Conservation (phyloP, 768 basidiomycete genomes). For the Polyporus arcularius region DNA sequence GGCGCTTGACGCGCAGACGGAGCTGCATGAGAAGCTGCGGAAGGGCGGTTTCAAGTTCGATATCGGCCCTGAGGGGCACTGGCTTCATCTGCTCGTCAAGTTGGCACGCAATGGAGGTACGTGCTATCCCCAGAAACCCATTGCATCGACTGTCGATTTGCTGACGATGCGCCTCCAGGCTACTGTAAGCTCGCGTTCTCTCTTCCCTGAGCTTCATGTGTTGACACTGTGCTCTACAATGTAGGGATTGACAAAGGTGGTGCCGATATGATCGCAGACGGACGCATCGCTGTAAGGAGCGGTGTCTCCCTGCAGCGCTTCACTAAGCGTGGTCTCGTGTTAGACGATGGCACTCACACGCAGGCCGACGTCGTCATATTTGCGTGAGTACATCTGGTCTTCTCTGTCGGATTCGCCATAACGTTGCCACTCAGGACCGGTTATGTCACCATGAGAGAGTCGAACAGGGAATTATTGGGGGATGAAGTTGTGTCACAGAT, state of each 20-base stretch:
- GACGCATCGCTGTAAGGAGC: slow-evolving; percentile 52
- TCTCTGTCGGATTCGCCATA: background rate
- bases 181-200: slow-evolving; percentile 4
- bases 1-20: slow-evolving; percentile 27
- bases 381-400: slow-evolving; percentile 20
- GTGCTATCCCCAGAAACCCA: background rate
- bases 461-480: slow-evolving; percentile 36
- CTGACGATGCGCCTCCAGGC: background rate
- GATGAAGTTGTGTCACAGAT: slow-evolving; percentile 35
- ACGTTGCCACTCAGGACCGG: slow-evolving; percentile 30
- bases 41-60: slow-evolving; percentile 40
- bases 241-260: slow-evolving; percentile 35
- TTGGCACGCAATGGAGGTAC: slow-evolving; percentile 36
- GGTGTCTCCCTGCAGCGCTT: slow-evolving; percentile 32
- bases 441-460: slow-evolving; percentile 35
- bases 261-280: slow-evolving; percentile 46
- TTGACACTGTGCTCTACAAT: background rate
- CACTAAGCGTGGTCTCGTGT: slow-evolving; percentile 24
- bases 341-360: slow-evolving; percentile 27
- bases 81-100: slow-evolving; percentile 33
- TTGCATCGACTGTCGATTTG: background rate
- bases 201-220: background rate
- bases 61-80: slow-evolving; percentile 39
- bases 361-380: slow-evolving; percentile 31
- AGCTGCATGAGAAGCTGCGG: slow-evolving; percentile 37